These are phyloP conservation scores for Chytriomyces sp. DNA, from an alignment of 192 early-diverging fungal genomes.

Conservation along the genomic window DNA sequence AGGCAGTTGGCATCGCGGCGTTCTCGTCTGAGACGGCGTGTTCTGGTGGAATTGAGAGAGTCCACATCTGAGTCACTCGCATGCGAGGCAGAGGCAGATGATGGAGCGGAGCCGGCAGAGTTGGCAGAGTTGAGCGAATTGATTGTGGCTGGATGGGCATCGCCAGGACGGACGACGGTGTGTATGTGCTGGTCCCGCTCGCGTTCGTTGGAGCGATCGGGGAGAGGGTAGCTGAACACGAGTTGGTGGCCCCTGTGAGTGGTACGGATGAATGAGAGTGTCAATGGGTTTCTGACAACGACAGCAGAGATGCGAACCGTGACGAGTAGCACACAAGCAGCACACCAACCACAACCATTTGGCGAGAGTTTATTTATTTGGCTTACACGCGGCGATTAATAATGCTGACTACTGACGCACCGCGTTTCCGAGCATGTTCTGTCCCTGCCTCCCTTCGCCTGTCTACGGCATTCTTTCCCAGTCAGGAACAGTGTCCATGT, in stretches of 20 bases:
- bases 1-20: conserved; percentile 2
- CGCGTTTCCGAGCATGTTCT: no score
- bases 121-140: background rate
- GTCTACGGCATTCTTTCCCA: no score
- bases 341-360: conserved; percentile 18
- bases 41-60: background rate
- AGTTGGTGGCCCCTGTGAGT: conserved; percentile 68
- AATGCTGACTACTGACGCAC: no score
- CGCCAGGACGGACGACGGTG: conserved; percentile 11
- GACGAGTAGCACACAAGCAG: conserved; percentile 71
- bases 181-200: background rate
- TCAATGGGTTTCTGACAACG: background rate
- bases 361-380: background rate
- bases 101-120: conserved; percentile 16
- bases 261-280: background rate
- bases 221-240: conserved; percentile 74
- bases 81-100: conserved; percentile 4
- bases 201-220: conserved; percentile 11
- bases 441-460: no score
- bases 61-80: background rate
- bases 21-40: background rate
- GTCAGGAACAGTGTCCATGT: no score
- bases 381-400: no score
- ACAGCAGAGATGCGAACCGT: background rate
- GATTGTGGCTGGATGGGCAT: conserved; percentile 9